Evolutionary conservation across 768 basidiomycete species (phyloP).

Genomic region (Boletus sensibilis): DNA sequence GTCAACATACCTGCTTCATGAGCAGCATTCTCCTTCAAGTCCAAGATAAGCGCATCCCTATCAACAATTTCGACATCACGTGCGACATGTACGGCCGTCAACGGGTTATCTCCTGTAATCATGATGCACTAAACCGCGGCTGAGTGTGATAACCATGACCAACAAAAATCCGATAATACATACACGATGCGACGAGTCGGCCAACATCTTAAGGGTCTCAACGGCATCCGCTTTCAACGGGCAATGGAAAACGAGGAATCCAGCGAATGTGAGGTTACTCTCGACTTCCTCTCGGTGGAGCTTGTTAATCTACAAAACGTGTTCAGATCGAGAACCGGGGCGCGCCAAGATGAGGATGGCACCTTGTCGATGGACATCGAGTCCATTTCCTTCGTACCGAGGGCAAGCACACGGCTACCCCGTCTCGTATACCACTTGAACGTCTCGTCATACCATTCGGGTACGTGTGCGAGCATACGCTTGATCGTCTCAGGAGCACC

Average conservation of each 20-base stretch:
- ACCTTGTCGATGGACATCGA: constrained; percentile 70
- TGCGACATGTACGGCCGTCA: constrained; percentile 96
- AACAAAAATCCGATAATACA: constrained; percentile 29
- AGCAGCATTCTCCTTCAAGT: constrained; percentile 77
- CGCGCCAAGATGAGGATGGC: constrained; percentile 12
- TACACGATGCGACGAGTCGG: constrained; percentile 95
- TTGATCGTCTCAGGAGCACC: constrained; percentile 98
- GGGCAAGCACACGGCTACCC: constrained; percentile 90
- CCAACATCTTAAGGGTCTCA: constrained; percentile 87
- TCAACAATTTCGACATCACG: constrained; percentile 97
- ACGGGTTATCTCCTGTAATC: constrained; percentile 99
- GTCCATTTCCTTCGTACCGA: constrained; percentile 85
- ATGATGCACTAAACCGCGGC: constrained; percentile 74
- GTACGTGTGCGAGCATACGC: constrained; percentile 72
- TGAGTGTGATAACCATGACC: background rate
- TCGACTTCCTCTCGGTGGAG: constrained; percentile 82
- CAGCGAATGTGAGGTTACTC: constrained; percentile 76
- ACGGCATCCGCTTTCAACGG: constrained; percentile 94
- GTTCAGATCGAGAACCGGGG: background rate
- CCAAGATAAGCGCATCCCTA: constrained; percentile 89
- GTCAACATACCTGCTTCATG: constrained; percentile 60
- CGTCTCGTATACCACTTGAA: constrained; percentile 93
- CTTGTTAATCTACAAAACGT: constrained; percentile 70
- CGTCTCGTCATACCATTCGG: constrained; percentile 84
- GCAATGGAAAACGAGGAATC: constrained; percentile 98